These are phyloP conservation scores for Candolleomyces eurysporus DNA, from an alignment of 768 basidiomycete genomes.

Conservation along the genomic window DNA sequence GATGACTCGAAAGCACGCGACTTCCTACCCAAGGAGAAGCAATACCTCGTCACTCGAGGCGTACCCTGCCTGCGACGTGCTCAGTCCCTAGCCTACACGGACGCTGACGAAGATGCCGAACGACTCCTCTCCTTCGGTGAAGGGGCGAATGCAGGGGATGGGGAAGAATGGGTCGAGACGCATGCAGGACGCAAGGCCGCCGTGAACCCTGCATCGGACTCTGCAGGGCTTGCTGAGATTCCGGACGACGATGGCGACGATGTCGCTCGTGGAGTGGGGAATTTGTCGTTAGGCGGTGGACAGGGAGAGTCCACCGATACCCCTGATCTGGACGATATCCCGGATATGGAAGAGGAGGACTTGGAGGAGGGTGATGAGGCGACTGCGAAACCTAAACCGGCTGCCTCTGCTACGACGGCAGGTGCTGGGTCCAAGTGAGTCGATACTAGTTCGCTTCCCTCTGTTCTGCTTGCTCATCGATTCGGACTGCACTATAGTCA, in stretches of 20 bases:
- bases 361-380: slow-evolving; percentile 89
- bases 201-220: slow-evolving; percentile 45
- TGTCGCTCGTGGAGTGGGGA: slow-evolving; percentile 43
- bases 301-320: slow-evolving; percentile 43
- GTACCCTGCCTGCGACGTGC: slow-evolving; percentile 97
- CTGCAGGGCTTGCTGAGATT: slow-evolving; percentile 70
- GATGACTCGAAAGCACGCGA: slow-evolving; percentile 83
- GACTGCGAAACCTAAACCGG: slow-evolving; percentile 18
- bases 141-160: slow-evolving; percentile 35
- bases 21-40: slow-evolving; percentile 93
- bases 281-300: slow-evolving; percentile 40
- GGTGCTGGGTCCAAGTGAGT: slow-evolving; percentile 3
- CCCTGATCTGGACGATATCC: slow-evolving; percentile 96
- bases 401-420: background rate
- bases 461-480: background rate
- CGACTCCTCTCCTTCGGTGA: slow-evolving; percentile 78
- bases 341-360: slow-evolving; percentile 97
- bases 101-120: slow-evolving; percentile 95
- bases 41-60: slow-evolving; percentile 92
- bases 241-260: slow-evolving; percentile 72
- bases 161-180: slow-evolving; percentile 98
- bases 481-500: slow-evolving; percentile 35
- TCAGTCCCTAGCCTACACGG: slow-evolving; percentile 88
- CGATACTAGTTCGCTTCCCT: background rate
- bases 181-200: slow-evolving; percentile 75